phyloP scores from a whole-genome alignment of 257 asterid genomes.

The Solanum peruvianum region DNA sequence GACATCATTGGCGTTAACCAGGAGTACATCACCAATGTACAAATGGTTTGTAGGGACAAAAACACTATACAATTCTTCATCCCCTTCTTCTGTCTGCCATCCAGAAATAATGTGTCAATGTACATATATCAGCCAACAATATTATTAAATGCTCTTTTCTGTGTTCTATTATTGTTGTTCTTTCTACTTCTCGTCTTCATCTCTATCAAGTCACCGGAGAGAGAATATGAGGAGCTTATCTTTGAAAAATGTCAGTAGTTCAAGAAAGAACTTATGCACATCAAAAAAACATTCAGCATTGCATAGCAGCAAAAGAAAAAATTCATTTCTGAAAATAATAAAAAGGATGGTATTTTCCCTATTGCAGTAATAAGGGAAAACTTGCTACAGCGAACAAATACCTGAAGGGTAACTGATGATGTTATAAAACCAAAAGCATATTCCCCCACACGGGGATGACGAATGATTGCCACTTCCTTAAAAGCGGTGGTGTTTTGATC shows the following conservation, averaged over 20 bases:
- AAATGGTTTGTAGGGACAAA: constrained; percentile 89
- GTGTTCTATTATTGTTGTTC: not conserved
- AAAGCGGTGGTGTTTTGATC: constrained; percentile 85
- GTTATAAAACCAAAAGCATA: constrained; percentile 94
- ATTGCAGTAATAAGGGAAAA: not conserved
- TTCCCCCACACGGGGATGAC: constrained; percentile 91
- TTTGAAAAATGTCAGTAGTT: not conserved
- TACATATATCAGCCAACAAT: not conserved
- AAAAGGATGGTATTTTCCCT: not conserved
- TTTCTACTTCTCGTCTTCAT: not conserved
- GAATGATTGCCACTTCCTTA: constrained; percentile 83
- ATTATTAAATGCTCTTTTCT: not conserved
- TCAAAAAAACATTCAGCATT: not conserved
- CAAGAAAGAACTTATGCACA: not conserved
- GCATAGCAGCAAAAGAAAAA: not conserved
- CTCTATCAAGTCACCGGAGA: not conserved
- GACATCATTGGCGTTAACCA: constrained; percentile 67
- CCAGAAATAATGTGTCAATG: not conserved
- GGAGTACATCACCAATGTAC: constrained; percentile 68
- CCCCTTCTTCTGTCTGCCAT: constrained; percentile 69
- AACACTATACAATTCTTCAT: constrained; percentile 82
- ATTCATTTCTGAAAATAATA: not conserved
- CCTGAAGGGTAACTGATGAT: constrained; percentile 86
- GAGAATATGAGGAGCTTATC: not conserved
- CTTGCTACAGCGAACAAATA: constrained; percentile 8